Evolutionary conservation across 2,329 filamentous ascomycete genomes (phyloP), one percentile per base, ranked within the genome.

Genomic region (Nectriaceae sp.): DNA sequence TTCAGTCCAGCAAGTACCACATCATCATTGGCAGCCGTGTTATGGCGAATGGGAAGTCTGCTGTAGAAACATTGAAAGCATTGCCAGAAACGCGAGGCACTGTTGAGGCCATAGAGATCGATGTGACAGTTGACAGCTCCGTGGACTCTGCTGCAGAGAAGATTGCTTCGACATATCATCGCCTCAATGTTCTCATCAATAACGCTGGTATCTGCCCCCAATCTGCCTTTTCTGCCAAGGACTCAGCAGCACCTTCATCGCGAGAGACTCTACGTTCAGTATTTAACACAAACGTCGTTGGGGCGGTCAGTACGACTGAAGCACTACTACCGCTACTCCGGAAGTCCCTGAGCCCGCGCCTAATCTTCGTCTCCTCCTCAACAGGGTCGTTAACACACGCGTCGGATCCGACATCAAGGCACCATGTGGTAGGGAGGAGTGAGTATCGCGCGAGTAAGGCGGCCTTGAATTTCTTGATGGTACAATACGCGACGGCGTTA

Each of bases 361-460:
- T 50, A 5, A n/a, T 50, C 11, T 43, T 50, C 22, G 47, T 46
- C 5, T 37, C 47, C 18, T 46, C 47, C 4, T 50, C 43, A 4
- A 46, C 40, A 8, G 47, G 47, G 6, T 40, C 43, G 10, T 39
- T 50, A 11, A 36, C 47, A 13, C 35, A 50, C 20, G 39, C 33
- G 2, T 42, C 47, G 4, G 35, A 46, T 16, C 47, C 47, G 10
- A 36, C 33, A 22, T 38, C 39, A 5, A 20, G 20, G 4, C 26
- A 42, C 4, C 47, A 50, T 20, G 19, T 46, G 3, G 43, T 39
- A 4, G 29, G 31, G n/a, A 43, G 47, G 16, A 46, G 42, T 1
- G 47, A 50, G 31, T 50, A 50, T 22, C 40, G 47, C 22, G 31
- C 42, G 22, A 50, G 43, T n/a, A 50, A 50, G 20, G 15, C 47